Conservation (phyloP, 176 grass and related monocot species). For the Oryza meyeriana region DNA sequence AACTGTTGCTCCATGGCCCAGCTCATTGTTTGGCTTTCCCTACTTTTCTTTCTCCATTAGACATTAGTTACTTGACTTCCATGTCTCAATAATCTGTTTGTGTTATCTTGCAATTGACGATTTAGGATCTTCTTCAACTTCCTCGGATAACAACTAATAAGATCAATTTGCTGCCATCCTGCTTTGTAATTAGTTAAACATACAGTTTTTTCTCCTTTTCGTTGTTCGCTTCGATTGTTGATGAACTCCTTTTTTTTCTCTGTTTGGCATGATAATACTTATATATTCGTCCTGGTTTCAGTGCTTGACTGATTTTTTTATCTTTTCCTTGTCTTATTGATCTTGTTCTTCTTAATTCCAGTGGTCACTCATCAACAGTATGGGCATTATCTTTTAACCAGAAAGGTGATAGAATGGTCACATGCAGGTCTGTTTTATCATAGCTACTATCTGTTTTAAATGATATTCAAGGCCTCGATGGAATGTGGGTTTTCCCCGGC, state of each 20-base stretch:
- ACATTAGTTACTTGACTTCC: neutral
- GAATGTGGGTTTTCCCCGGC: neutral
- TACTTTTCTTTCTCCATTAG: neutral
- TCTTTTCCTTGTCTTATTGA: conserved; percentile 15
- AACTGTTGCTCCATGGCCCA: neutral
- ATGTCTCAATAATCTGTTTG: conserved; percentile 16
- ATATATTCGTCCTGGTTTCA: conserved; percentile 1
- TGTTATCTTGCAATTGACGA: neutral
- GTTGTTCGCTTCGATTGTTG: conserved; percentile 7
- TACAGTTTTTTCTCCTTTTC: neutral
- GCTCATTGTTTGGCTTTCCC: neutral
- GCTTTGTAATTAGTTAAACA: neutral
- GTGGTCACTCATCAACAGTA: conserved; percentile 90
- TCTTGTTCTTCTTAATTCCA: conserved; percentile 38
- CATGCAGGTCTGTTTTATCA: conserved; percentile 61
- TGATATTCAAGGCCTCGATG: neutral
- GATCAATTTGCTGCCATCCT: neutral
- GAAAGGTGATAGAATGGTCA: conserved; percentile 86
- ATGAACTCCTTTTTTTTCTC: neutral
- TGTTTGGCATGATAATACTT: neutral
- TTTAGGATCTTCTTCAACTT: conserved; percentile 4
- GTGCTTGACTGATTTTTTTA: neutral
- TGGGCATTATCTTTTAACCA: conserved; percentile 88
- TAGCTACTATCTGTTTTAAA: conserved; percentile 14
- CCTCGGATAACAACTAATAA: neutral